phyloP scores from a whole-genome alignment of 345 rosid genomes.

The Syzygium grande region DNA sequence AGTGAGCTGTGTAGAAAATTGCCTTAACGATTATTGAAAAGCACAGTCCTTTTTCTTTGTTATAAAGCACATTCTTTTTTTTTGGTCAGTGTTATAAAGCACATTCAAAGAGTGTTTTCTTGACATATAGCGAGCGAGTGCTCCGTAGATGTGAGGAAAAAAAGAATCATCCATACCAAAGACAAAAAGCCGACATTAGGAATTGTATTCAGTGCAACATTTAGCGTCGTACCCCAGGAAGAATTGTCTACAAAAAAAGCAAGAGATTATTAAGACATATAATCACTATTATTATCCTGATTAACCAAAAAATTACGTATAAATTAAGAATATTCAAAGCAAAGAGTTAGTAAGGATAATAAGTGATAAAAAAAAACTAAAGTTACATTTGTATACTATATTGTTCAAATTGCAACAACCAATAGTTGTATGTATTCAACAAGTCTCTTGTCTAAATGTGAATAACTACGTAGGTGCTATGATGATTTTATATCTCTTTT shows the following conservation, averaged over 20 bases:
- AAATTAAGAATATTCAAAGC: background rate
- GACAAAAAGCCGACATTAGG: rapidly evolving
- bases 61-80: background rate
- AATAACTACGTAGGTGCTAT: background rate
- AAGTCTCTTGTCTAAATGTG: background rate
- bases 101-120: background rate
- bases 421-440: background rate
- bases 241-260: rapidly evolving
- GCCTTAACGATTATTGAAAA: no score
- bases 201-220: background rate
- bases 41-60: background rate
- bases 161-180: background rate
- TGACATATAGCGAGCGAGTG: background rate
- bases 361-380: background rate
- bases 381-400: background rate
- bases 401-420: background rate
- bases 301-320: background rate
- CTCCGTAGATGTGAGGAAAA: background rate
- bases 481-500: background rate
- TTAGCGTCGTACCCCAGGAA: background rate
- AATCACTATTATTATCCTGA: background rate
- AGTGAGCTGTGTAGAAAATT: no score
- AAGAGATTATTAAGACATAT: background rate
- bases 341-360: background rate
- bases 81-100: background rate